Percentiles rank a stretch among this genome's conserved stretches.
phyloP scores from a whole-genome alignment of 2,329 filamentous ascomycete species.

The Aspergillus aculeatus region DNA sequence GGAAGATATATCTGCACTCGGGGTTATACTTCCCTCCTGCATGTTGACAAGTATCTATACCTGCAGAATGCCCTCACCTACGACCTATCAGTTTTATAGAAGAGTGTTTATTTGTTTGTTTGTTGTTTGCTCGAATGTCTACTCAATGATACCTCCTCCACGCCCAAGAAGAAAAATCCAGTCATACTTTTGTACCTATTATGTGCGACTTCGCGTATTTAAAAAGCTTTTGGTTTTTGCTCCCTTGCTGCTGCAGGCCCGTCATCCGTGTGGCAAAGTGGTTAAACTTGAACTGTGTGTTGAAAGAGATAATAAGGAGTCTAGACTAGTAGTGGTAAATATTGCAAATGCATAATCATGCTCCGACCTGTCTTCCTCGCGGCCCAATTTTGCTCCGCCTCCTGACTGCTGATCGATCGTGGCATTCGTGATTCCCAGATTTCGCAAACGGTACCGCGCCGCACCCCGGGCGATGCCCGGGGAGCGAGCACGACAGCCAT shows the following conservation, averaged over 20 bases:
- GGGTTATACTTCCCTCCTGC: no score
- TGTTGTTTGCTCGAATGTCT: background rate
- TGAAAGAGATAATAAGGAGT: conserved; percentile 20
- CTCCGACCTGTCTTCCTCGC: conserved; percentile 25
- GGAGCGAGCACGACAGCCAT: conserved; percentile 12
- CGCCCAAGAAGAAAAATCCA: background rate
- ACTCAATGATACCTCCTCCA: background rate
- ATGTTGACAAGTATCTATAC: no score
- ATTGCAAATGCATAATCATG: conserved; percentile 37
- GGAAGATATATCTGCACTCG: no score
- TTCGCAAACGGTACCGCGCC: conserved; percentile 24
- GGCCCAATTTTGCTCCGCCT: conserved; percentile 31
- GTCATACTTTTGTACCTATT: background rate
- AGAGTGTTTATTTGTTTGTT: background rate
- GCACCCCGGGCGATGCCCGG: conserved; percentile 1
- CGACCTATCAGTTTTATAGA: no score
- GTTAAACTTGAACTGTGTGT: conserved; percentile 14
- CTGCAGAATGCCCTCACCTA: no score
- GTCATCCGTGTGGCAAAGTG: conserved; percentile 25
- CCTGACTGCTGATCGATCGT: conserved; percentile 25
- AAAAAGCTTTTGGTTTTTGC: background rate
- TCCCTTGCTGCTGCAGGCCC: conserved; percentile 14
- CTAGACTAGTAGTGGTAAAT: conserved; percentile 29
- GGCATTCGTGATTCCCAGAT: conserved; percentile 37
- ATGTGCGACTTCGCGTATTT: background rate